Base-by-base conservation (phyloP, 768 basidiomycete genomes). In the Pisolithus orientalis region DNA sequence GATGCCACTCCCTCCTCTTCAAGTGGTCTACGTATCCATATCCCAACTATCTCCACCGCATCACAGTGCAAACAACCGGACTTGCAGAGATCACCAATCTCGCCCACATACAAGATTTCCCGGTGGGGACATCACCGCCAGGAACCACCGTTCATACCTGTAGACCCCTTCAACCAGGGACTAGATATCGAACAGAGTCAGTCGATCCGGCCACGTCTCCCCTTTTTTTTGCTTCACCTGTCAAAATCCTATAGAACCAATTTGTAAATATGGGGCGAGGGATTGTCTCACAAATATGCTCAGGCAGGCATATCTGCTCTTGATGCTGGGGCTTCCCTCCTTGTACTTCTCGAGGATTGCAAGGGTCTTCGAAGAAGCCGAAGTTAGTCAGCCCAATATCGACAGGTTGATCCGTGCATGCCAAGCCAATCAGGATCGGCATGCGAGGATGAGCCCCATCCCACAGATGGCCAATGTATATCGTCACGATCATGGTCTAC, bases 291-390 rank as follows among this genome's bases (percentile, higher is more conserved):
- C 63, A 16, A 73, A 74, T 38, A 71, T 67, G 1, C 39, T 79
- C 14, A 68, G 76, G 24, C 74, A 77, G 56, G 28, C 66, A 0
- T 80, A 80, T 57, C 65, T 78, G 42, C 65, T 69, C 44, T 43
- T 70, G 27, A 78, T 90, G 7, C 74, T 90, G 16, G 78, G 82
- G 11, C 75, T 91, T n/a, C 90, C 89, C 2, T 78, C 84, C 0
- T 72, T 90, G 59, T 91, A 91, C 61, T 90, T 90, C 66, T 79
- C 83, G 2, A 82, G 89, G 3, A 89, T 91, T 17, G 79, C 85
- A 3, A 76, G 80, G 45, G 79, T 90, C 28, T 90, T 89, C 57
- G 86, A n/a, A n/a, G n/a, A n/a, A n/a, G n/a, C n/a, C n/a, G n/a
- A n/a, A n/a, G n/a, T n/a, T n/a, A n/a, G n/a, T n/a, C n/a, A n/a